Evolutionary conservation across 805 yeast genomes (phyloP).

Genomic region (Nakazawaea wyomingensis): DNA sequence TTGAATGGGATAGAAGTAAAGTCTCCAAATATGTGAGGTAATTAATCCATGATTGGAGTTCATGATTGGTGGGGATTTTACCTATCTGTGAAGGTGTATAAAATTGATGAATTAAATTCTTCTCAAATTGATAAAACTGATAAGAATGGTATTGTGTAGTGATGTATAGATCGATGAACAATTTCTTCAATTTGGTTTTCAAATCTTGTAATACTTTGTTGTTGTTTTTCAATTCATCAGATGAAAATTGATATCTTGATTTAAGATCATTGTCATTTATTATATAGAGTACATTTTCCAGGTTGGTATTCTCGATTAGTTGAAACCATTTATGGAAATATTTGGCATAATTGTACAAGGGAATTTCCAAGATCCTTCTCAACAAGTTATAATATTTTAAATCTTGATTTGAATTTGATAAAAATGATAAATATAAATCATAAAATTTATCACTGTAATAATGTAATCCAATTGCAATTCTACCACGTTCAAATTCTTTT

Average conservation of each 20-base stretch:
- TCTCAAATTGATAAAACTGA: constrained; percentile 34
- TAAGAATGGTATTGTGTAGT: constrained; percentile 48
- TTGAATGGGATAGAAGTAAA: constrained; percentile 1
- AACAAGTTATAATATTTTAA: constrained; percentile 37
- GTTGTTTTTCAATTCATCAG: constrained; percentile 10
- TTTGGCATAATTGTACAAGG: constrained; percentile 46
- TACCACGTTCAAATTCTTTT: constrained; percentile 37
- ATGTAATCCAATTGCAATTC: constrained; percentile 45
- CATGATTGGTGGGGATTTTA: constrained; percentile 31
- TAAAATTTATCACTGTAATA: constrained; percentile 48
- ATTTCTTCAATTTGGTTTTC: constrained; percentile 36
- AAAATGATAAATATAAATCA: constrained; percentile 40
- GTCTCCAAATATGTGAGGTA: constrained; percentile 49
- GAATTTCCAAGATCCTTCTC: constrained; percentile 48
- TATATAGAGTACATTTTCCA: constrained; percentile 22
- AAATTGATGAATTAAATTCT: no score
- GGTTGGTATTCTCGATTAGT: constrained; percentile 29
- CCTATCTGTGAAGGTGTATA: no score
- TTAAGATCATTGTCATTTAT: constrained; percentile 20
- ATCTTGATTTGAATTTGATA: constrained; percentile 22
- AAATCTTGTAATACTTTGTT: constrained; percentile 22
- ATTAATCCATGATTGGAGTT: constrained; percentile 52
- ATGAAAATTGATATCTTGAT: neutral
- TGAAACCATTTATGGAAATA: constrained; percentile 36
- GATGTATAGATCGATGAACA: constrained; percentile 47